A percentile compares a stretch with the other conserved stretches of the same genome.
Evolutionary conservation across 352 stramenopile species (phyloP).

Genomic region (Labyrinthula sp.): DNA sequence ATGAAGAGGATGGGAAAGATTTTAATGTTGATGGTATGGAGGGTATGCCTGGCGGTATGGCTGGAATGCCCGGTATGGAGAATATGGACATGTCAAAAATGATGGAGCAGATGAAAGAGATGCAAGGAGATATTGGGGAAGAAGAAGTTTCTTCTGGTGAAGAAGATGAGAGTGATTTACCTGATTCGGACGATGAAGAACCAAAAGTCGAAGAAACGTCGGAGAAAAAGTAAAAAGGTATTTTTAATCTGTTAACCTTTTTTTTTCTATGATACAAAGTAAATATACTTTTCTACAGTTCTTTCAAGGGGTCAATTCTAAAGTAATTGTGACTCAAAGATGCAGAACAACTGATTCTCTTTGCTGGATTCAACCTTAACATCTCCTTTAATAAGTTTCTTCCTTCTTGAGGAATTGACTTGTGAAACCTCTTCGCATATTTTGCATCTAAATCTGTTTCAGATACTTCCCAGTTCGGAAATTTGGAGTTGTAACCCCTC

Average conservation of each 20-base stretch:
- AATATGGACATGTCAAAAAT: conserved; percentile 34
- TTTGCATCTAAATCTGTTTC: too few relatives aligned
- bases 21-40: conserved; percentile 34
- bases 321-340: conserved; percentile 92
- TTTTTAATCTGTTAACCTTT: too few relatives aligned
- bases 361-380: conserved; percentile 72
- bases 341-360: conserved; percentile 73
- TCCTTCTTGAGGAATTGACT: too few relatives aligned
- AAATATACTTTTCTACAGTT: too few relatives aligned
- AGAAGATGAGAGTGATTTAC: too few relatives aligned
- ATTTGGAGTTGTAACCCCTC: conserved; percentile 16
- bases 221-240: too few relatives aligned
- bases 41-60: conserved; percentile 33
- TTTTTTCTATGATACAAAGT: too few relatives aligned
- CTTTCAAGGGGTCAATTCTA: too few relatives aligned
- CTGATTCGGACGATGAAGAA: too few relatives aligned
- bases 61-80: conserved; percentile 34
- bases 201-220: too few relatives aligned
- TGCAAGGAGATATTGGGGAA: conserved; percentile 12
- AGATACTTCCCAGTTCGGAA: conserved; percentile 30
- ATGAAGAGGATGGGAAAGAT: conserved; percentile 21
- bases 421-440: too few relatives aligned
- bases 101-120: conserved; percentile 30
- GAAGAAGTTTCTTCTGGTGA: conserved; percentile 15
- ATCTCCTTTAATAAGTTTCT: conserved; percentile 62